Evolutionary conservation across 805 yeast genomes (phyloP).

Genomic region (Scheffersomyces lignosus): DNA sequence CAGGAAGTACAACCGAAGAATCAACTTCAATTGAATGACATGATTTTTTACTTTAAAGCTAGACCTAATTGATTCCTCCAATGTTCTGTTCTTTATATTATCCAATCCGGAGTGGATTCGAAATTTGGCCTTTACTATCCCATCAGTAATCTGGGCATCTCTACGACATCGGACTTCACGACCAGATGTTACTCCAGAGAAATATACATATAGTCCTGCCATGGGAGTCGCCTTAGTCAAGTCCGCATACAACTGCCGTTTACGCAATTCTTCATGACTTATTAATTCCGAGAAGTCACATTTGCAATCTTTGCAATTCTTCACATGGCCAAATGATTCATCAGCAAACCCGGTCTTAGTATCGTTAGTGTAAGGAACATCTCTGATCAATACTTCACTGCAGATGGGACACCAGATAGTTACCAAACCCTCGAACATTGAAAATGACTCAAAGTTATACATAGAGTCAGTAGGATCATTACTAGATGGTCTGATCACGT

Average conservation of each 20-base stretch:
- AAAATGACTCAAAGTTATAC: slow-evolving; percentile 1
- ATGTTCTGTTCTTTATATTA: neutral
- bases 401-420: slow-evolving; percentile 16
- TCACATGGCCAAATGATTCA: slow-evolving; percentile 2
- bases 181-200: slow-evolving; percentile 8
- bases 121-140: slow-evolving; percentile 4
- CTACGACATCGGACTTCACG: neutral
- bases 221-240: slow-evolving; percentile 1
- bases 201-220: slow-evolving; percentile 8
- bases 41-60: too few species aligned
- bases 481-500: neutral
- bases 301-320: slow-evolving; percentile 5
- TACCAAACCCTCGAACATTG: slow-evolving; percentile 6
- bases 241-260: slow-evolving; percentile 17
- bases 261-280: slow-evolving; percentile 21
- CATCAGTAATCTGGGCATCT: too few species aligned
- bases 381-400: neutral
- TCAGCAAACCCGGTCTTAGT: slow-evolving; percentile 9
- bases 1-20: neutral
- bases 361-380: slow-evolving; percentile 7
- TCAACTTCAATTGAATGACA: neutral
- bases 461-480: neutral
- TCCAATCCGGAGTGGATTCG: neutral
- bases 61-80: neutral
- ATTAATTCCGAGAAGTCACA: slow-evolving; percentile 12